Base-by-base conservation (phyloP, 2,329 filamentous ascomycete species). In the Kalaharituber pfeilii region DNA sequence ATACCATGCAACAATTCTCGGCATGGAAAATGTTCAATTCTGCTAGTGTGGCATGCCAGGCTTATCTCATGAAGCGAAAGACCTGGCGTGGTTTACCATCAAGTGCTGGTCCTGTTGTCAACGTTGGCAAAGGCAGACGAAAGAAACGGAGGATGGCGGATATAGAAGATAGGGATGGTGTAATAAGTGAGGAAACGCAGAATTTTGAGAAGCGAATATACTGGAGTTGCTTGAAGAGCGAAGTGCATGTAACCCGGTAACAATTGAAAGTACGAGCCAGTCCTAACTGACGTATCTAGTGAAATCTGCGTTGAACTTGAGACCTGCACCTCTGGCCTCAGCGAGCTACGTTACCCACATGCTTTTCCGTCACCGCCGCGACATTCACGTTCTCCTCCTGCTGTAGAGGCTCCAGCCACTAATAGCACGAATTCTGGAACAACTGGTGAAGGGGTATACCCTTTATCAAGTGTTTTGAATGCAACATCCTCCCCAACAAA, bases 211-310 rank as follows among this genome's bases (percentile, higher is more conserved):
- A 62, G 53, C 56, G 65, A 13, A 60, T 67, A 13, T 67, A 67
- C 49, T 67, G 66, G 66, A 66, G 65, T 26, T 67, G 65, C 44
- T 56, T 67, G 54, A 67, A 67, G 51, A 66, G 64, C 13, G 64
- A 67, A 56, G 63, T 61, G 65, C 66, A 53, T 50, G 59, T 57
- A 51, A n/a, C n/a, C n/a, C n/a, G n/a, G n/a, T n/a, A n/a, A n/a
- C n/a, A n/a, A n/a, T n/a, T n/a, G n/a, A 30, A 49, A 52, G 24
- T 13, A 33, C 30, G n/a, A n/a, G 28, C 24, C 15, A 26, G 22
- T 15, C 39, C n/a, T n/a, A n/a, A n/a, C n/a, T n/a, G n/a, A n/a
- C n/a, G n/a, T n/a, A n/a, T n/a, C 13, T 33, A 51, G 56, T 42
- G 58, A 60, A 51, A 45, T 60, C 13, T 60, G 58, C 29, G 50